Base-by-base conservation (phyloP, 306 rosid genomes). In the Abrus pulchellus region DNA sequence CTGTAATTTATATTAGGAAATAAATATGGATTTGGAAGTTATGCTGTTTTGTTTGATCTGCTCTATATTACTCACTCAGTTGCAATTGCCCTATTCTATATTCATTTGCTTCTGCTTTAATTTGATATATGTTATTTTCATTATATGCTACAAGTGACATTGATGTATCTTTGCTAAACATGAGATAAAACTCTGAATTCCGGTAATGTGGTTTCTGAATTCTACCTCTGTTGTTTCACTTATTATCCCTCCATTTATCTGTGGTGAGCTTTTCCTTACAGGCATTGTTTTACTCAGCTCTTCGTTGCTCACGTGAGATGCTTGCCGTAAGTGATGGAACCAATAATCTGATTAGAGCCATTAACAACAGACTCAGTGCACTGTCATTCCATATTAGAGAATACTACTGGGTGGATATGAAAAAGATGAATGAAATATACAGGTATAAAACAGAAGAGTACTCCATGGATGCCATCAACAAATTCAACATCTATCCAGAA, bases 401-500 rank as follows among this genome's bases (percentile, higher is more conserved):
- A 88, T 95, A 95, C 64, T 95, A 95, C 71, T 93, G 99, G 99
- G 89, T 93, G 72, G 97, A 95, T 80, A 90, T 91, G 94, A 93
- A 74, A 83, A 95, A 92, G 85, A 87, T 93, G 2, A 95, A 93
- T 74, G 99, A 95, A 92, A 95, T 93, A 81, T 95, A 95, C 76
- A 93, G 98, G 52, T 95, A 95, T 45, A 95, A 95, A 81, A 93
- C 99, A 1, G 99, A 95, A 82, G 98, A 95, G 83, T 93, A 95
- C 77, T 95, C 99, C 67, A 83, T 78, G 67, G 91, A 95, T 72
- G 99, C 98, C 66, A 95, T 83, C 40, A 95, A 95, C 89, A 95
- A 95, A 83, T 95, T 95, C 89, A 95, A 95, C 76, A 95, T 95
- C 66, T 95, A 95, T 79, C 99, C 99, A n/a, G 98, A 95, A 29